Base-by-base conservation (phyloP, 2,329 filamentous ascomycete species). In the Trichoderma asperellum region DNA sequence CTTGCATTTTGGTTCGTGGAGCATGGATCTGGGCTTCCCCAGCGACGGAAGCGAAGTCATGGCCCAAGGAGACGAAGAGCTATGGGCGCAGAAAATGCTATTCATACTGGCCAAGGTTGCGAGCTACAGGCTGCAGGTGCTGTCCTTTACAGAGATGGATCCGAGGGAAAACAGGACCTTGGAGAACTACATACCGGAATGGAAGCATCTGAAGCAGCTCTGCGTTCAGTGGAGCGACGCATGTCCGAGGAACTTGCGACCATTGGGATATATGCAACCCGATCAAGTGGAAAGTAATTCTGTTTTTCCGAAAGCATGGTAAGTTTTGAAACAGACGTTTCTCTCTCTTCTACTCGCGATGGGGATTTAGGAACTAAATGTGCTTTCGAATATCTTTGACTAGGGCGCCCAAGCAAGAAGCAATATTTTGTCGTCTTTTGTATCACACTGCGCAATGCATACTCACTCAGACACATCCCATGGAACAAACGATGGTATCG, bases 1-100 rank as follows among this genome's bases (percentile, higher is more conserved):
- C 73, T 88, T 93, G 14, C 90, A 92, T 0, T 97, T 94, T 93
- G 89, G 97, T 66, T 94, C 94, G 12, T 97, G 95, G 94, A 92
- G 92, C 1, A 84, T 97, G 21, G 90, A 97, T 74, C 89, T 96
- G 84, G 87, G 91, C 73, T 91, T 74, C 16, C 69, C 70, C 60
- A 29, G 68, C n/a, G 70, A 73, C 8, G 82, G 84, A 8, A 83
- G 86, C 56, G 84, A 84, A 5, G 82, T 87, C 68, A 81, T 84
- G 7, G 65, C 72, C 3, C 71, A 72, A 5, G 91, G 90, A 12
- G 84, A 88, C 47, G 93, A 97, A 78, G 93, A 97, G 75, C 77
- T 91, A 11, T 97, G 95, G 94, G 92, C 94, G 21, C 91, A 97
- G 76, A 89, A 92, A 34, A 96, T 97, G 72, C 84, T 97, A 49